Evolutionary conservation across 1,284 basidiomycete species (phyloP).

Genomic region (Albatrellus sp.): DNA sequence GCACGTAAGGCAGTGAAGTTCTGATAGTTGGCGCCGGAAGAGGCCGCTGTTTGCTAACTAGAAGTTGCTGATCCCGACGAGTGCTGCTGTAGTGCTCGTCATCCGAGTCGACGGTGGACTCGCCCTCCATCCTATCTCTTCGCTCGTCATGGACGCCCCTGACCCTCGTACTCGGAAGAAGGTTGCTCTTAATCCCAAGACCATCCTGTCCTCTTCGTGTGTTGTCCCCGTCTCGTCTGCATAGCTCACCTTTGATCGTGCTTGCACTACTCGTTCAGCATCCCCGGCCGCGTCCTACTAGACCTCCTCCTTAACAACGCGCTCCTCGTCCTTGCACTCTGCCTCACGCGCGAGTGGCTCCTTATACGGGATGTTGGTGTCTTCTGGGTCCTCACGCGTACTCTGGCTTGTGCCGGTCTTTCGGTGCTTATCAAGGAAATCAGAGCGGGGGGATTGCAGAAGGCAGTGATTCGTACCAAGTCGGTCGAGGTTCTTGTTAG

Average conservation of each 20-base stretch:
- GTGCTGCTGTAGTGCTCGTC: no score
- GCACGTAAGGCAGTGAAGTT: no score
- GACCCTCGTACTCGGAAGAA: slow-evolving; percentile 61
- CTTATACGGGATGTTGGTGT: slow-evolving; percentile 52
- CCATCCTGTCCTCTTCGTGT: slow-evolving; percentile 42
- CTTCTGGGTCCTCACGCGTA: slow-evolving; percentile 61
- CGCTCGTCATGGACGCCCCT: slow-evolving; percentile 38
- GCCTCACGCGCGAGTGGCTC: slow-evolving; percentile 52
- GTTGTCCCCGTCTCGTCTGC: background rate
- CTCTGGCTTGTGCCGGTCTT: slow-evolving; percentile 52
- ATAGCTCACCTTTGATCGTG: background rate
- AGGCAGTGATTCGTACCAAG: slow-evolving; percentile 20
- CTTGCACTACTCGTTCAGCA: slow-evolving; percentile 2
- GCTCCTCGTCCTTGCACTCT: slow-evolving; percentile 47
- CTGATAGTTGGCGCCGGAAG: no score
- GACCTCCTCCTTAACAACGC: slow-evolving; percentile 46
- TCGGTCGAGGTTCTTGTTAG: slow-evolving; percentile 40
- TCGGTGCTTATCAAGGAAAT: slow-evolving; percentile 47
- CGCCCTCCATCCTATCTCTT: background rate
- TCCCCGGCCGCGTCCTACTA: slow-evolving; percentile 13
- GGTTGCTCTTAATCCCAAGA: slow-evolving; percentile 43
- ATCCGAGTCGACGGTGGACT: no score
- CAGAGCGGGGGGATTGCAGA: slow-evolving; percentile 36
- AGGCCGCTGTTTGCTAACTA: no score
- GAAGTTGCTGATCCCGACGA: no score